Conservation (phyloP, 192 early-diverging fungal genomes). For the Podochytrium sp. region DNA sequence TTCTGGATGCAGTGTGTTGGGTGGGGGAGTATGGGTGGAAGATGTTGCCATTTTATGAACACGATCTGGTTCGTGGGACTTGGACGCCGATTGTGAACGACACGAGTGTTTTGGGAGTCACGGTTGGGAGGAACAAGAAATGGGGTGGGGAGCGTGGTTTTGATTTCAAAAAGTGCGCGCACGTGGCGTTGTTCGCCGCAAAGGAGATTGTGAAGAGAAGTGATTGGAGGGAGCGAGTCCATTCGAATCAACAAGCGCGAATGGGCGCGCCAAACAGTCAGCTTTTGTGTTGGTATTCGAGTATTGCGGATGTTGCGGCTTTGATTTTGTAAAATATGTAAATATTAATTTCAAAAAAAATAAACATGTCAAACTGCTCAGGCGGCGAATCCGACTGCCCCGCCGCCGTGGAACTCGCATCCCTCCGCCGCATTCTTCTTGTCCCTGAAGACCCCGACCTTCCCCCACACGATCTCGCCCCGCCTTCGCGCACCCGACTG, state of each 20-base stretch:
- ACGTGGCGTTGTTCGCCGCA: neutral
- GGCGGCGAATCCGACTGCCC: too few relatives aligned
- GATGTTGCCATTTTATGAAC: conserved; percentile 38
- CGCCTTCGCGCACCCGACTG: too few relatives aligned
- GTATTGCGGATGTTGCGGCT: neutral
- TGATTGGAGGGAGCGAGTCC: neutral
- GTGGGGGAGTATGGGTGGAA: conserved; percentile 35
- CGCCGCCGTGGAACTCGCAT: too few relatives aligned
- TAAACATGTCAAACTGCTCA: too few relatives aligned
- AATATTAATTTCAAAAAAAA: too few relatives aligned
- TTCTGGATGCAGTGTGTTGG: conserved; percentile 46
- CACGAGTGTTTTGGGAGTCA: neutral
- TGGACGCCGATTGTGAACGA: neutral
- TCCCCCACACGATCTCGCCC: too few relatives aligned
- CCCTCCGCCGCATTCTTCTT: too few relatives aligned
- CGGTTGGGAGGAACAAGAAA: neutral
- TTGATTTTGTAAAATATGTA: neutral
- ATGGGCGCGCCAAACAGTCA: neutral
- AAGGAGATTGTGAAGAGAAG: too few relatives aligned
- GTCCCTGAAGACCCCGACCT: too few relatives aligned
- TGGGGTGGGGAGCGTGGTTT: neutral
- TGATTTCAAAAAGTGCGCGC: neutral
- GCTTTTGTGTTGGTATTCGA: neutral
- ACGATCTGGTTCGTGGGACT: neutral
- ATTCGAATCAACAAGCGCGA: neutral